Evolutionary conservation across 169 alveolate genomes (phyloP), one percentile per base, ranked within the genome.

Genomic region (Cryptosporidium andersoni): DNA sequence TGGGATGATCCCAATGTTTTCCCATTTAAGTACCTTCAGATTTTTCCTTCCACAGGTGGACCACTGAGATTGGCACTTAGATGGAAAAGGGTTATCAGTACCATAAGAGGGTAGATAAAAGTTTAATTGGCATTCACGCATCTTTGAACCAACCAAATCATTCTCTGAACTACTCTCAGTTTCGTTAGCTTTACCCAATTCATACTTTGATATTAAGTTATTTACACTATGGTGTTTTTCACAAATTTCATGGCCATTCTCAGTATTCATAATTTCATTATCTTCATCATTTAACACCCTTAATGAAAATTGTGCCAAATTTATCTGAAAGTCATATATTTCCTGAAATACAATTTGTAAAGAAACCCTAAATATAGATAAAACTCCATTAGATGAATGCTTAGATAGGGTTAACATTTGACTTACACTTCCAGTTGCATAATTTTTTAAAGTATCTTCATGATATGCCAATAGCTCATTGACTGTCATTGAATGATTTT

Each of bases 371-470:
- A 74, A 74, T 2, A 74, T 58, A 3, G 85, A 68, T 25, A 40
- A 58, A 25, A 16, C 45, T 7, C 60, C 60, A 74, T 47, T 74
- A 3, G 55, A 56, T 1, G 74, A 58, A 58, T 48, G 42, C 36
- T 58, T 74, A 14, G 85, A 74, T 34, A 74, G 37, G 2, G 85
- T 74, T 25, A 74, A 58, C 85, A 74, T 74, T 14, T 74, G 85
- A 60, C 40, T 74, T 39, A 74, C 85, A 45, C 85, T 60, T 42
- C 85, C 85, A 2, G 85, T 74, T 14, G 85, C 85, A 58, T 74
- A 74, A 37, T 74, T 74, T 25, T 74, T 74, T 62, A 74, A 55
- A 8, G 48, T 62, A 74, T 74, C 85, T 1, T 74, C 85, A 74
- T 53, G 55, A 40, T 74, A 74, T 8, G 64, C 85, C 36, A 74